Conservation (phyloP, 2,329 filamentous ascomycete species). For the Passalora sequoiae region DNA sequence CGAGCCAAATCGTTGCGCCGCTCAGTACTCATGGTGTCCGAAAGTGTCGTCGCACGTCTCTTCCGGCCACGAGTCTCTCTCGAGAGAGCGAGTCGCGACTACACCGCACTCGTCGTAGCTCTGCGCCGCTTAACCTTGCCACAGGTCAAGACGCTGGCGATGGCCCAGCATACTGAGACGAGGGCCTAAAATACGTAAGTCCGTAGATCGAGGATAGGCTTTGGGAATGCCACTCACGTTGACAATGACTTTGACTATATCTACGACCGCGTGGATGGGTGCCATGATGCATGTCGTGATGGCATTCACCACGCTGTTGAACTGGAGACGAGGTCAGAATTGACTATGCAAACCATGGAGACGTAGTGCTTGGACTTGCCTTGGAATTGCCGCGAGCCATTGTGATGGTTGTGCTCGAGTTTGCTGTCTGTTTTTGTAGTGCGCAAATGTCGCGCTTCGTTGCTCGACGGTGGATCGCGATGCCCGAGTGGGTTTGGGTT, state of each 20-base stretch:
- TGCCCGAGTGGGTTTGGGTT: background rate
- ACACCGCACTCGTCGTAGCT: slow-evolving; percentile 35
- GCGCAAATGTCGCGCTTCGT: slow-evolving; percentile 1
- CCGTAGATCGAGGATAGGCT: background rate
- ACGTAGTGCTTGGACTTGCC: slow-evolving; percentile 51
- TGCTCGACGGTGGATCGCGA: slow-evolving; percentile 2
- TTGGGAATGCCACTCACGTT: slow-evolving; percentile 26
- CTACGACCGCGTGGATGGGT: slow-evolving; percentile 45
- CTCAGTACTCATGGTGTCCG: too few relatives aligned
- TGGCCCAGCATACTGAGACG: slow-evolving; percentile 45
- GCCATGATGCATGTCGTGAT: slow-evolving; percentile 39
- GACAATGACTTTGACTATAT: slow-evolving; percentile 44
- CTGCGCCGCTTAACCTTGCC: slow-evolving; percentile 40
- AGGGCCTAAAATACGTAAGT: slow-evolving; percentile 38
- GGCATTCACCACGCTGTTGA: slow-evolving; percentile 40
- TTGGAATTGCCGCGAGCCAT: slow-evolving; percentile 84
- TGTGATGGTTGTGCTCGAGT: slow-evolving; percentile 35
- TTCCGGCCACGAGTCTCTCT: too few relatives aligned
- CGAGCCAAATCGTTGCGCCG: background rate
- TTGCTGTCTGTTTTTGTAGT: slow-evolving; percentile 3
- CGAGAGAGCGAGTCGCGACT: slow-evolving; percentile 8
- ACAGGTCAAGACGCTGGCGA: slow-evolving; percentile 48
- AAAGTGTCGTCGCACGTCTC: background rate
- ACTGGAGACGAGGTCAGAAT: slow-evolving; percentile 13
- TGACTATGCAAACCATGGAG: background rate